Percentiles rank a stretch among this genome's conserved stretches.
These are phyloP conservation scores for Microglena sp. DNA, from an alignment of 139 green algal species.

Conservation along the genomic window DNA sequence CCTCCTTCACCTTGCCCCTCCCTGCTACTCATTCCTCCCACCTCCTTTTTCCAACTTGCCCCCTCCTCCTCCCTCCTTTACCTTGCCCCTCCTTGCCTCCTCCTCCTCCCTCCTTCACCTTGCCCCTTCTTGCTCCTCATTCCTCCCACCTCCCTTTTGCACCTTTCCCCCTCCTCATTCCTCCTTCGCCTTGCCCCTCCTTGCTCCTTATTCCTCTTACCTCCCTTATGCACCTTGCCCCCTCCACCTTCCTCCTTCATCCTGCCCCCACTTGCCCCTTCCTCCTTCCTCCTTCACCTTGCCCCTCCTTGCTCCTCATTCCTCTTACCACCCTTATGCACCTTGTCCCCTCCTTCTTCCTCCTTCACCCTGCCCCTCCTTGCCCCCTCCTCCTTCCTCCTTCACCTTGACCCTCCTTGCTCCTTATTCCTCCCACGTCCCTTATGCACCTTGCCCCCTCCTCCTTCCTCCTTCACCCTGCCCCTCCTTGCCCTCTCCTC, in stretches of 20 bases:
- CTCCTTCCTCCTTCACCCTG: neutral
- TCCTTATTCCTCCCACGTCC: neutral
- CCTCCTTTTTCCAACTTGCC: neutral
- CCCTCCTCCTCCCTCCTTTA: neutral
- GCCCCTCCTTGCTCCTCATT: neutral
- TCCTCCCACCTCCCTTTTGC: neutral
- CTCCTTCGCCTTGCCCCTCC: neutral
- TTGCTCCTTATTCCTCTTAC: neutral
- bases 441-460: neutral
- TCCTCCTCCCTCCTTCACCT: neutral
- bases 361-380: neutral
- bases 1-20: neutral
- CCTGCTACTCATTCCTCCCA: neutral
- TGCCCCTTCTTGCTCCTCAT: neutral
- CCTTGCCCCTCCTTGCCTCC: neutral
- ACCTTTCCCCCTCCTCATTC: neutral
- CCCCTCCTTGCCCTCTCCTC: neutral
- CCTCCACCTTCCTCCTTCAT: neutral
- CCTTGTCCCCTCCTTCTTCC: neutral
- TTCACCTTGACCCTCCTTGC: neutral
- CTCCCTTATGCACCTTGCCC: neutral
- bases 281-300: neutral
- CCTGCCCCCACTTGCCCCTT: neutral
- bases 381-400: neutral
- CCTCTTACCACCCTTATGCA: neutral